Base-by-base conservation (phyloP, 2,329 filamentous ascomycete genomes). In the Aaosphaeria pasadenensis region DNA sequence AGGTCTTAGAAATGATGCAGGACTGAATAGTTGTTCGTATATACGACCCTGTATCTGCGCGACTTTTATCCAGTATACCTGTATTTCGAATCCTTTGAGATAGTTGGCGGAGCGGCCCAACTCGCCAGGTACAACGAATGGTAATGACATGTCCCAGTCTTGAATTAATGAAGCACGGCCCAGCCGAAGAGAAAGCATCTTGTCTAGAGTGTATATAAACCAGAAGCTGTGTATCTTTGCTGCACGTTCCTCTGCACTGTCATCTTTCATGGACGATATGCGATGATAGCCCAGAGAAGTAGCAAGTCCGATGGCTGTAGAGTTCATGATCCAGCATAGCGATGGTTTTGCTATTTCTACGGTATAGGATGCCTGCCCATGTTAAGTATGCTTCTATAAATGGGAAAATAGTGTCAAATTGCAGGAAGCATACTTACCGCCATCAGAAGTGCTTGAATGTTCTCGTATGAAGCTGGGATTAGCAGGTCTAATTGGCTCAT, bases 141-240 rank as follows among this genome's bases (percentile, higher is more conserved):
- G 64, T 11, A 66, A 45, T 6, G 58, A 64, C 42, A 72, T 69
- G 33, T 72, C 70, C 58, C 66, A 71, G 41, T 72, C 70, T 45
- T 71, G 70, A 29, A 71, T 63, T 7, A 59, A 50, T 11, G 66
- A 62, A 6, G 70, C 66, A 5, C 68, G 63, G 11, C 70, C 70
- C 7, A 71, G 47, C 7, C 67, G 60, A 6, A 72, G 55, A 1
- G 69, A 71, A 6, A 72, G 56, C 5, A 59, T 68, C 49, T 71
- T 72, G 46, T 72, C 70, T 41, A 70, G 59, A 45, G 66, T 58
- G 44, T 72, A 72, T 4, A 70, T 64, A 51, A 63, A 64, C 67
- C 66, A 71, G 43, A 72, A 71, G 1, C 60, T 51, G 28, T 67
- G 57, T 1, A 65, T 55, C 39, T 70, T 71, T 1, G 53, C 50